These are phyloP conservation scores for Kalanchoe fedtschenkoi DNA, from an alignment of 164 flowering plant genomes.

Conservation along the genomic window DNA sequence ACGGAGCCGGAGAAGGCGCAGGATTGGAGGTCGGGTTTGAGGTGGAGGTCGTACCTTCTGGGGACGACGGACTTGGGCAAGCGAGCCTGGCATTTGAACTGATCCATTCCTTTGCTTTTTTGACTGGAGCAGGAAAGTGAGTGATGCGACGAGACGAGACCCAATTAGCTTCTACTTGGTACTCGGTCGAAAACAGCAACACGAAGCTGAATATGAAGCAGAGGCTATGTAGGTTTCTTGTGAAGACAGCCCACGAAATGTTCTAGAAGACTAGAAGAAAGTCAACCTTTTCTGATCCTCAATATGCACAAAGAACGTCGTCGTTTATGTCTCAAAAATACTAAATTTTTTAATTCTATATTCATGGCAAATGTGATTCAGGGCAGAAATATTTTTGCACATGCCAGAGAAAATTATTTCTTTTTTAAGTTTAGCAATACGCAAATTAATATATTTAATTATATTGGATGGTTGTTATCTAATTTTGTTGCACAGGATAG, in stretches of 20 bases:
- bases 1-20: conserved; percentile 32
- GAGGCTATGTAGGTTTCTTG: not conserved
- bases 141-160: not conserved
- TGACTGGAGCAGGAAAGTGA: not conserved
- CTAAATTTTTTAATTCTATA: too few relatives aligned
- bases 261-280: not conserved
- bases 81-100: conserved; percentile 36
- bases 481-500: too few relatives aligned
- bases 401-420: too few relatives aligned
- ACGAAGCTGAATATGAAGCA: not conserved
- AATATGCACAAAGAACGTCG: too few relatives aligned
- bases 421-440: too few relatives aligned
- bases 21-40: conserved; percentile 30
- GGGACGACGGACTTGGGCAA: conserved; percentile 41
- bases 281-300: not conserved
- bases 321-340: too few relatives aligned
- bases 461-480: too few relatives aligned
- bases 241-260: not conserved
- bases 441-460: too few relatives aligned
- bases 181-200: not conserved
- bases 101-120: conserved; percentile 19
- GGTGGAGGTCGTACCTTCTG: conserved; percentile 28
- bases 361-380: too few relatives aligned
- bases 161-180: not conserved
- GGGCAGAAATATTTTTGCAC: too few relatives aligned